phyloP scores from a whole-genome alignment of 371 early-diverging fungal species.

The Mortierella sp. region DNA sequence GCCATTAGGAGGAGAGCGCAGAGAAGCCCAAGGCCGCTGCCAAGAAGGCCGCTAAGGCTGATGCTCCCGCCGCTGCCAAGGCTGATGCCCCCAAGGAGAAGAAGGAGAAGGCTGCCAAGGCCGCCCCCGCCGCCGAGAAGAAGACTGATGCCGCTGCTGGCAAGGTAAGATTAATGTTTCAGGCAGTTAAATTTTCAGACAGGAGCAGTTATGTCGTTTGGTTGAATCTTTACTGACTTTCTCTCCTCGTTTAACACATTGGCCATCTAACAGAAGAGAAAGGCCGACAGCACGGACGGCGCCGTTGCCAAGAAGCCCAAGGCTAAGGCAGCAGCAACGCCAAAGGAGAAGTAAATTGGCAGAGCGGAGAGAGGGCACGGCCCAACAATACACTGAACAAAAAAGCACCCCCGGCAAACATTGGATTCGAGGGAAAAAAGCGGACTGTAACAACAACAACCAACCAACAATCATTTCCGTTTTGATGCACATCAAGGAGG shows the following conservation, averaged over 20 bases:
- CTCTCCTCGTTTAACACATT: background rate
- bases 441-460: background rate
- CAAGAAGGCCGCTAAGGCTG: conserved; percentile 25
- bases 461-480: background rate
- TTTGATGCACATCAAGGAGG: background rate
- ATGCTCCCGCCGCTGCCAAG: conserved; percentile 19
- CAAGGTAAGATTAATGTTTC: conserved; percentile 26
- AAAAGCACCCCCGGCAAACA: background rate
- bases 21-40: conserved; percentile 2
- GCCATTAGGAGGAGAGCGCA: conserved; percentile 1
- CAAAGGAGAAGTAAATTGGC: conserved; percentile 30
- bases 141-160: conserved; percentile 30
- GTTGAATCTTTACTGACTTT: background rate
- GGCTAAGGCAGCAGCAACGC: conserved; percentile 37
- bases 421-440: background rate
- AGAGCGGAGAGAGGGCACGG: conserved; percentile 7
- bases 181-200: background rate
- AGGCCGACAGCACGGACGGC: conserved; percentile 43
- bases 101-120: conserved; percentile 26
- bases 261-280: conserved; percentile 34
- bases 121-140: conserved; percentile 28
- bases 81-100: conserved; percentile 22
- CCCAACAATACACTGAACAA: background rate
- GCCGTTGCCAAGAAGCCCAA: conserved; percentile 50
- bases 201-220: background rate